A percentile compares a stretch with the other conserved stretches of the same genome.
Evolutionary conservation across 192 early-diverging fungal species (phyloP).

Genomic region (Diversispora eburnea): DNA sequence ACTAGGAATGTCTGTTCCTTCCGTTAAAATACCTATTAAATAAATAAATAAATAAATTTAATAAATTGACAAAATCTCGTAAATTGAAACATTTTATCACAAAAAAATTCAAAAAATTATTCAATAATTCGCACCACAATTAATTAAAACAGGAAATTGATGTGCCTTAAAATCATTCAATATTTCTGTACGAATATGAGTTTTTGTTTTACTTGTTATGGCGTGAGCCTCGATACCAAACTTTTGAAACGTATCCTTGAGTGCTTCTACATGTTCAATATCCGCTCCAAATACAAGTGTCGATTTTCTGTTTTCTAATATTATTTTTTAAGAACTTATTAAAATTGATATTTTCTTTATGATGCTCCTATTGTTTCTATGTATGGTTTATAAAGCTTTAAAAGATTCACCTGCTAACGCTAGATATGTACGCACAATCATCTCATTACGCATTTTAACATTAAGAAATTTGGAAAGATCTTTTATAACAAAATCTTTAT

Average conservation of each 20-base stretch:
- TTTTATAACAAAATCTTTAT: slow-evolving; percentile 60
- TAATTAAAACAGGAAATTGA: slow-evolving; percentile 75
- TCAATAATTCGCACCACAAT: slow-evolving; percentile 57
- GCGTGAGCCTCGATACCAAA: slow-evolving; percentile 48
- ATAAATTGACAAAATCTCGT: no score
- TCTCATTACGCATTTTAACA: slow-evolving; percentile 49
- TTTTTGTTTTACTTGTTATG: slow-evolving; percentile 55
- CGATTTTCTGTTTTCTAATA: slow-evolving; percentile 45
- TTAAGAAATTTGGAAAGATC: slow-evolving; percentile 62
- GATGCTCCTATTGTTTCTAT: neutral
- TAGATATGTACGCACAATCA: slow-evolving; percentile 63
- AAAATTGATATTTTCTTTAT: neutral
- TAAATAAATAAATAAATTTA: neutral
- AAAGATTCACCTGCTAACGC: slow-evolving; percentile 42
- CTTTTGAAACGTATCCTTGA: slow-evolving; percentile 55
- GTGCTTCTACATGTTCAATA: slow-evolving; percentile 64
- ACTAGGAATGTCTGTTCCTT: slow-evolving; percentile 82
- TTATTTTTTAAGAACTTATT: neutral
- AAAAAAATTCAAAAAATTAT: neutral
- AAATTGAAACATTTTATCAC: no score
- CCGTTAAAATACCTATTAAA: slow-evolving; percentile 45
- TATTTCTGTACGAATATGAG: slow-evolving; percentile 50
- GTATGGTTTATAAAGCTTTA: neutral
- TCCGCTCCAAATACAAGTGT: slow-evolving; percentile 89
- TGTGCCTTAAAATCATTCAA: slow-evolving; percentile 60